Evolutionary conservation across 805 yeast species (phyloP), one percentile per base, ranked within the genome.

Genomic region (Pichia exigua): DNA sequence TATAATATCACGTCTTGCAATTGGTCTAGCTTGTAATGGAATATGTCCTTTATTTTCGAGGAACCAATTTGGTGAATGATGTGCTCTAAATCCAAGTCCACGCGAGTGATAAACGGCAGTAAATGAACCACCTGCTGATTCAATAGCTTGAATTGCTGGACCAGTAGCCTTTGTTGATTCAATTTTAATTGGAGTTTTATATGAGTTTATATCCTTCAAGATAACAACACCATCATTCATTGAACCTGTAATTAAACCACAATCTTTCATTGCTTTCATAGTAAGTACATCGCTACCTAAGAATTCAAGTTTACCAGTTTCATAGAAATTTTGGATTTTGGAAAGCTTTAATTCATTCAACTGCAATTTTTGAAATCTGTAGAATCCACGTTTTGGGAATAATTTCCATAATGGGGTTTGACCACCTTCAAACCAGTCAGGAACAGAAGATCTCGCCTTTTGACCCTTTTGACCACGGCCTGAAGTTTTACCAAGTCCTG

Each of bases 391-490:
- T 65, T 92, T 92, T 59, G 97, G 96, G 69, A 88, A 82, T 59
- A 86, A 72, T 68, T 86, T 79, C 68, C 82, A 81, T 64, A 85
- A 81, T 26, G 97, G 98, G 2, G 98, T 94, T 67, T 94, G 99
- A 66, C 99, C 98, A 81, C 99, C 99, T 74, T 94, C 99, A 66
- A 92, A 89, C 92, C 95, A 88, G 53, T 85, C 80, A 51, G 90
- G 92, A 30, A 92, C 92, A 42, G 83, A 79, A 40, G 92, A 87
- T 71, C 98, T 81, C 12, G 98, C 97, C 72, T 92, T 92, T 68
- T 92, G 98, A 81, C 99, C 99, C 73, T 94, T 94, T 64, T 88
- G 96, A 75, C 99, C 99, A 68, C 98, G 79, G 46, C 96, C 96
- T 8, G 97, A 82, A 4, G 98, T 94, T 70, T 92, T 91, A 73